A percentile compares a stretch with the other conserved stretches of the same genome.
Evolutionary conservation across 257 asterid species (phyloP).

Genomic region (Przewalskia tangutica): DNA sequence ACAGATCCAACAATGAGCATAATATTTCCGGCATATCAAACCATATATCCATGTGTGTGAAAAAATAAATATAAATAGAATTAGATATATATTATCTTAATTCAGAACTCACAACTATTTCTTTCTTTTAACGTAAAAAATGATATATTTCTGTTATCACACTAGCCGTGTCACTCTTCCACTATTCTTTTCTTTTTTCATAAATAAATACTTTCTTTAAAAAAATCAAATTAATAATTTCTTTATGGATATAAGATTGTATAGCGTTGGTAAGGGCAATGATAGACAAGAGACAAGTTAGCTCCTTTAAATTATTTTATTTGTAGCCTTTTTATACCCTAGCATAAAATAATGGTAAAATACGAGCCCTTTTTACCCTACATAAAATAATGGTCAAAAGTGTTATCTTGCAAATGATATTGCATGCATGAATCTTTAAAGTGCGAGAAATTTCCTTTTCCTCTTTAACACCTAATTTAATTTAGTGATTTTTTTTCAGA

Average conservation of each 20-base stretch:
- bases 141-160: slow-evolving; percentile 13
- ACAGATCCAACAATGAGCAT: neutral
- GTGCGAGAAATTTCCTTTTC: neutral
- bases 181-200: slow-evolving; percentile 10
- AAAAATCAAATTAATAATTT: neutral
- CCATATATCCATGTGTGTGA: no score
- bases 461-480: neutral
- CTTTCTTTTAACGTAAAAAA: slow-evolving; percentile 4
- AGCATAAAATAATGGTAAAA: neutral
- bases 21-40: neutral
- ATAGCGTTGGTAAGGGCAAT: slow-evolving; percentile 7
- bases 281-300: slow-evolving; percentile 7
- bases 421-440: slow-evolving; percentile 4
- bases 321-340: neutral
- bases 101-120: fast-evolving
- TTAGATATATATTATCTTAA: neutral
- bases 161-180: slow-evolving; percentile 22
- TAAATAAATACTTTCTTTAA: neutral
- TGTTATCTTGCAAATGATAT: neutral
- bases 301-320: neutral
- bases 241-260: neutral
- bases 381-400: neutral
- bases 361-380: neutral
- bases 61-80: no score
- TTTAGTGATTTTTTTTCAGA: neutral